A percentile compares a stretch with the other conserved stretches of the same genome.
phyloP scores from a whole-genome alignment of 495 filamentous ascomycete species.

The Haplographium delicatum region DNA sequence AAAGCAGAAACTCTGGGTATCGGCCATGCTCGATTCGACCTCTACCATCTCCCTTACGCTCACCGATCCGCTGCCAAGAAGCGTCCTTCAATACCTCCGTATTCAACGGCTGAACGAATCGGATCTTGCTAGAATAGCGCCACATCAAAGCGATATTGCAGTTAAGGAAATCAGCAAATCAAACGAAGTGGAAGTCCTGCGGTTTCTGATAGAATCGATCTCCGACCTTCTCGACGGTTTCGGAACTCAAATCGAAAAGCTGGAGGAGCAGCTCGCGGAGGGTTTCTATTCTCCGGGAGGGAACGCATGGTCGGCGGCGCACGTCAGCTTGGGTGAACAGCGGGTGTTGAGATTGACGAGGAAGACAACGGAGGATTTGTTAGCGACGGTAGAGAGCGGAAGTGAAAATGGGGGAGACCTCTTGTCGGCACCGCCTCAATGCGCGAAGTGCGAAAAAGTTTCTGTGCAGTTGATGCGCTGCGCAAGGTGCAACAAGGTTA shows the following conservation, averaged over 20 bases:
- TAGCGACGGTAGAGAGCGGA: background rate
- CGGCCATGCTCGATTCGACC: background rate
- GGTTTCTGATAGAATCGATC: constrained; percentile 2
- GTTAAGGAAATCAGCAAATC: background rate
- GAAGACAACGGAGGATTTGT: constrained; percentile 1
- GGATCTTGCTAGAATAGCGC: background rate
- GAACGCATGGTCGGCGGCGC: constrained; percentile 1
- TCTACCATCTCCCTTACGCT: background rate
- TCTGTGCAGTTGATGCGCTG: constrained; percentile 1
- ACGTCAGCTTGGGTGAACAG: constrained; percentile 1
- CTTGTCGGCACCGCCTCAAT: background rate
- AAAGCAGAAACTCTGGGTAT: constrained; percentile 3
- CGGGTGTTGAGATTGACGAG: constrained; percentile 2
- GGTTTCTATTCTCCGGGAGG: background rate
- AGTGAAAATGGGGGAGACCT: background rate
- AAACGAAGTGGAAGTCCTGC: constrained; percentile 1
- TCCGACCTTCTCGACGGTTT: background rate
- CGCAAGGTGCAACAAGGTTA: constrained; percentile 1
- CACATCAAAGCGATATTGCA: background rate
- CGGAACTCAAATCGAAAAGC: background rate
- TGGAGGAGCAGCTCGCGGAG: background rate
- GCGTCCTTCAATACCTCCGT: constrained; percentile 1
- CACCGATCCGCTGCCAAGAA: constrained; percentile 1
- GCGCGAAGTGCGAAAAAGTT: background rate
- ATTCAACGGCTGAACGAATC: constrained; percentile 1